Evolutionary conservation across 371 early-diverging fungal species (phyloP), one percentile per base, ranked within the genome.

Genomic region (Circinella umbellata): DNA sequence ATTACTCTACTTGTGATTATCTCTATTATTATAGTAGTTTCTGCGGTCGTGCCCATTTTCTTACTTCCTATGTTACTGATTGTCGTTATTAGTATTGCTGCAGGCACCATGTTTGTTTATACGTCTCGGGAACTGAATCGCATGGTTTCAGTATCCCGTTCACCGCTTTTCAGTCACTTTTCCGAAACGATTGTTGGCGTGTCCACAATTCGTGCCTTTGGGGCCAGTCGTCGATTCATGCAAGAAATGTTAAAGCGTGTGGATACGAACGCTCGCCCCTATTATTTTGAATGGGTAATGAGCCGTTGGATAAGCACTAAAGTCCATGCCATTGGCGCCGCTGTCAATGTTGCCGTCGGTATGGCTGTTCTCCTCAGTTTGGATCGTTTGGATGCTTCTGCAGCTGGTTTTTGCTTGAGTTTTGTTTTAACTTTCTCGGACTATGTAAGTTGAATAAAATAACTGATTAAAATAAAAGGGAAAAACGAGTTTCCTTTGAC

Each of bases 221-320:
- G 89, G 47, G 90, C 79, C 3, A 86, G 88, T 63, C 76, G 80
- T 13, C 73, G 85, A 61, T 93, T 89, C 63, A 75, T 84, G 77
- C 79, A 80, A 60, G 85, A 84, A 54, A 87, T 87, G 17, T 71
- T 88, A 62, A 74, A 76, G 27, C 76, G 78, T 17, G 74, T 91
- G 18, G 90, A 92, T 74, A 73, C 71, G 57, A 85, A 94, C 74
- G 86, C 90, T 67, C 77, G 92, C 5, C 89, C 94, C 3, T 93
- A 82, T 70, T 93, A 89, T 65, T 86, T 83, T 64, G 67, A 88
- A 37, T 94, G 95, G 93, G 86, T 86, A 34, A 86, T 89, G 62
- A 95, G 94, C 80, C 90, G 94, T 37, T 95, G 96, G 96, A 86
- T 95, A 42, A 87, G 86, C 66, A 73, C 92, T 27, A 91, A 95